Evolutionary conservation across 345 rosid species (phyloP), one percentile per base, ranked within the genome.

Genomic region (Gossypium thurberi): DNA sequence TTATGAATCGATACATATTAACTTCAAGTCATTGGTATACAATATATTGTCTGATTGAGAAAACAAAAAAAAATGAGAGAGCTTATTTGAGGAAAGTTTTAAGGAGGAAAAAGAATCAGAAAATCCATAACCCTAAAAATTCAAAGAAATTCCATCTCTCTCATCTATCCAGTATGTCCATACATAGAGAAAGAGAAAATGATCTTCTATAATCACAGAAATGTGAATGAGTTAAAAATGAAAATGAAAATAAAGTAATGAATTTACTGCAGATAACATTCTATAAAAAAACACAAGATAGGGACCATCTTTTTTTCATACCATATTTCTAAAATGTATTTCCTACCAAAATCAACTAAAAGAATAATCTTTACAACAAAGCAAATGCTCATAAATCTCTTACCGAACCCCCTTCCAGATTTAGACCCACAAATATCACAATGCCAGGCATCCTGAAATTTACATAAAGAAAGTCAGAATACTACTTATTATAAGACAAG

Each of bases 331-430:
- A 64, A n/a, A 63, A 40, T 1, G 68, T 42, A 64, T n/a, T 42
- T 64, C 52, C 69, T 23, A 65, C 37, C 70, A 44, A 47, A 33
- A 6, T 18, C 4, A 65, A 65, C 4, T 43, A 44, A 65, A 43
- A 12, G 8, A 18, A 66, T 43, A 37, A 9, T 40, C 14, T 56
- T 20, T 7, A 40, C 3, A 20, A 71, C 33, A 71, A 42, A 57
- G 21, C 14, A 51, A 72, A 62, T 68, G 55, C 14, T 75, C 53
- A 20, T 4, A 23, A 75, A 62, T 74, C 74, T 70, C 92, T 88
- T 88, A 95, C 99, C 99, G 82, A 95, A 95, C 65, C 99, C 99
- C 85, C 91, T 92, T 78, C 99, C 99, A 65, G 98, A 92, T 80
- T 91, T 92, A 51, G 91, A 88, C 18, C 88, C 87, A 78, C 98